A percentile compares a stretch with the other conserved stretches of the same genome.
Conservation (phyloP, 2,329 filamentous ascomycete genomes). For the Myotisia sp. region DNA sequence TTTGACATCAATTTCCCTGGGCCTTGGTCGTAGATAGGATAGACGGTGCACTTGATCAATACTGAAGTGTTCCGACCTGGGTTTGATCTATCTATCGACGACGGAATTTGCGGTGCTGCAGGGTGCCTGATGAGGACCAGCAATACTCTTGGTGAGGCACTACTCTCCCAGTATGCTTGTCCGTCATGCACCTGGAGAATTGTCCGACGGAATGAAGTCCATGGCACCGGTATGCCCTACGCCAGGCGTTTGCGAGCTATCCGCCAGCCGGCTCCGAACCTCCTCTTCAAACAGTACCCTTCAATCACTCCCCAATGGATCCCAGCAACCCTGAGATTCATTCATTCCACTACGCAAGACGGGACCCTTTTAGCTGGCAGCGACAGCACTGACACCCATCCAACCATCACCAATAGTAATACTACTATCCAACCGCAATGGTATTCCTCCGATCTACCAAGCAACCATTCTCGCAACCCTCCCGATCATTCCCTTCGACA, state of each 20-base stretch:
- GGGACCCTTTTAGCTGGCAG: background rate
- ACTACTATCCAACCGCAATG: no score
- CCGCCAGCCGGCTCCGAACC: conserved; percentile 4
- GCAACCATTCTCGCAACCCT: no score
- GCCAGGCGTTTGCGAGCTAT: conserved; percentile 1
- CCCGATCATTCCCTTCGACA: no score
- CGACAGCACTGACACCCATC: background rate
- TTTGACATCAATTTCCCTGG: no score
- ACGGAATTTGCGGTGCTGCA: no score
- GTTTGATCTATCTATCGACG: no score
- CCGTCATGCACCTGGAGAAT: conserved; percentile 15
- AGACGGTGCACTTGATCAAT: no score
- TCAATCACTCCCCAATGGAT: conserved; percentile 3
- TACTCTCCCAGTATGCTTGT: conserved; percentile 18
- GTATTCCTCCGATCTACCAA: no score
- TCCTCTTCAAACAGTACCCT: conserved; percentile 2
- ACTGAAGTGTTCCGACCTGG: no score
- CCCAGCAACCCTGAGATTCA: background rate
- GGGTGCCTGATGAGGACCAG: conserved; percentile 13
- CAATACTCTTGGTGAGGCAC: conserved; percentile 16
- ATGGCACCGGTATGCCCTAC: conserved; percentile 3
- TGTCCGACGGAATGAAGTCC: conserved; percentile 7
- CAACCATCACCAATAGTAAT: no score
- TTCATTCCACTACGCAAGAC: conserved; percentile 1
- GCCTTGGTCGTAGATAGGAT: no score